phyloP scores from a whole-genome alignment of 371 early-diverging fungal species.

The Rhizopus arrhizus region DNA sequence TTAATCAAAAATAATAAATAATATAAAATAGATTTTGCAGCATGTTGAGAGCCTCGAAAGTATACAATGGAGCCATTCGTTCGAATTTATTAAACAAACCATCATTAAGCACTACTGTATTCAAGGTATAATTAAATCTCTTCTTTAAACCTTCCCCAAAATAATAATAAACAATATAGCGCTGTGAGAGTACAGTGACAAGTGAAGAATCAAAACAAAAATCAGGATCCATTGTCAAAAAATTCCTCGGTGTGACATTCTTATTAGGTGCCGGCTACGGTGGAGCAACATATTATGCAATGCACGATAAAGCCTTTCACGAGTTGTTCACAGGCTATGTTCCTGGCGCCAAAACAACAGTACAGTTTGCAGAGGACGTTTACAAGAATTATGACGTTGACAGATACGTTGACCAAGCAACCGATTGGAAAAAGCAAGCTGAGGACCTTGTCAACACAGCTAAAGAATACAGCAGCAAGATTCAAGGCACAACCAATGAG shows the following conservation, averaged over 20 bases:
- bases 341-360: conserved; percentile 21
- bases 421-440: conserved; percentile 18
- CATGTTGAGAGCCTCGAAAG: conserved; percentile 38
- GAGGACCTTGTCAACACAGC: conserved; percentile 17
- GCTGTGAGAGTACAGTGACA: conserved; percentile 20
- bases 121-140: conserved; percentile 10
- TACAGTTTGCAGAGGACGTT: conserved; percentile 19
- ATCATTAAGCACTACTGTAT: conserved; percentile 3
- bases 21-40: conserved; percentile 38
- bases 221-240: conserved; percentile 14
- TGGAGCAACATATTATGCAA: conserved; percentile 26
- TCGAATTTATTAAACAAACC: conserved; percentile 8
- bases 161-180: conserved; percentile 7
- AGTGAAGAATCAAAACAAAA: conserved; percentile 8
- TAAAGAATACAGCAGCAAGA: conserved; percentile 15
- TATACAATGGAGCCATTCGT: conserved; percentile 28
- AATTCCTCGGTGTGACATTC: conserved; percentile 9
- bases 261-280: conserved; percentile 16
- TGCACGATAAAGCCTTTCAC: conserved; percentile 17
- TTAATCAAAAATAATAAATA: conserved; percentile 43
- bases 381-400: conserved; percentile 17
- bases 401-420: conserved; percentile 13
- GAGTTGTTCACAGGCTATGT: conserved; percentile 21
- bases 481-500: conserved; percentile 23
- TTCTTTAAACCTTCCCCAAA: neutral